Base-by-base conservation (phyloP, 495 filamentous ascomycete species). In the Penicillium paxilli region DNA sequence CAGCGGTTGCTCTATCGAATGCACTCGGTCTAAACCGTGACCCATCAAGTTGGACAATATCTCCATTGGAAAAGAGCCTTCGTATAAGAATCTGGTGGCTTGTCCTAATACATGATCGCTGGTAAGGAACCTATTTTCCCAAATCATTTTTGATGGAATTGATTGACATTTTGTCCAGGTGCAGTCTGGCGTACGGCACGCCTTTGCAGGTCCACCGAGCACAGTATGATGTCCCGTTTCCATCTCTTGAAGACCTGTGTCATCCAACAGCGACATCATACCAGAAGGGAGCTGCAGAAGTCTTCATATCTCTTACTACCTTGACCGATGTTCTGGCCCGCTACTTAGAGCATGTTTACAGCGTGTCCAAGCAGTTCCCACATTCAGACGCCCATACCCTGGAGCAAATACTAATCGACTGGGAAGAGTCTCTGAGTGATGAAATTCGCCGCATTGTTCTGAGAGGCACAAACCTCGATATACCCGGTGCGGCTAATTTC, bases 151-250 rank as follows among this genome's bases (percentile, higher is more conserved):
- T 16, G 35, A n/a, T n/a, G 7, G 4, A 46, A 30, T 28, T 9
- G 7, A 7, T 4, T 45, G 11, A 26, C 19, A 8, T 11, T 5
- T 19, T 1, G 3, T 41, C 14, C 37, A 71, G 70, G 70, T 69
- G 62, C 45, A 72, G 72, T 46, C 52, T 72, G 16, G 67, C 70
- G 8, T 69, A 75, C 45, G 72, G 72, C 4, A 70, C 68, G 4
- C 72, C 72, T 5, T 38, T 63, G 21, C 63, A 69, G n/a, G 57
- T 75, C 22, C 52, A 56, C 6, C 57, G 62, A 22, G 45, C 59
- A 8, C 68, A 73, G 28, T 75, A 78, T 41, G 71, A 78, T 47
- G 75, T 78, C 3, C 69, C 72, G 0, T 53, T 68, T 17, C 60
- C 49, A 41, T 16, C 32, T 17, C 16, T 68, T 8, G 55, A 66